A percentile compares a stretch with the other conserved stretches of the same genome.
phyloP scores from a whole-genome alignment of 331 rosid genomes.

The Arachis monticola region DNA sequence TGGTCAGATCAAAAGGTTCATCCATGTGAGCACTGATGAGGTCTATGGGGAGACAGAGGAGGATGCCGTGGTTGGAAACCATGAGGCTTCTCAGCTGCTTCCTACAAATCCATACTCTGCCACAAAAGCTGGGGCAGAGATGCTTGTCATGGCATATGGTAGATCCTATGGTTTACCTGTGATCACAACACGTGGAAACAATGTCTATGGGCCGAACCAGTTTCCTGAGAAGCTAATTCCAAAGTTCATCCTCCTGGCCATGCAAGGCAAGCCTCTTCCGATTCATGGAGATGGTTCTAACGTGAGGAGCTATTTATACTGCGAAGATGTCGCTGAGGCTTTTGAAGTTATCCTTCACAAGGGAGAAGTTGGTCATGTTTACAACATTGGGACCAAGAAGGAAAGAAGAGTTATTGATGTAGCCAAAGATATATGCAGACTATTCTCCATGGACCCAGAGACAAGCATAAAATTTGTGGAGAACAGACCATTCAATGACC shows the following conservation, averaged over 20 bases:
- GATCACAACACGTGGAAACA: slow-evolving; percentile 70
- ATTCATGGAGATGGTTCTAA: slow-evolving; percentile 77
- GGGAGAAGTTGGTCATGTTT: slow-evolving; percentile 78
- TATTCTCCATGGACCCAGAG: slow-evolving; percentile 53
- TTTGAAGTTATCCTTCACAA: slow-evolving; percentile 68
- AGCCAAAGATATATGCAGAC: slow-evolving; percentile 62
- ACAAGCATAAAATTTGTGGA: slow-evolving; percentile 60
- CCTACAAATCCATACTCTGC: slow-evolving; percentile 78
- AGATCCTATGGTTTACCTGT: slow-evolving; percentile 72
- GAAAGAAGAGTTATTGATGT: slow-evolving; percentile 76
- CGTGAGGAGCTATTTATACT: slow-evolving; percentile 69
- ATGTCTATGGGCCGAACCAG: slow-evolving; percentile 70
- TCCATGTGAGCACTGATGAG: slow-evolving; percentile 93
- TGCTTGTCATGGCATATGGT: slow-evolving; percentile 79
- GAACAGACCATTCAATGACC: slow-evolving; percentile 71
- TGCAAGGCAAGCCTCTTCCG: slow-evolving; percentile 71
- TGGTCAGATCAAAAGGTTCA: slow-evolving; percentile 83
- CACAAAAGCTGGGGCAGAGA: slow-evolving; percentile 74
- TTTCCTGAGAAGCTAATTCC: slow-evolving; percentile 72
- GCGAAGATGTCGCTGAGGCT: slow-evolving; percentile 78
- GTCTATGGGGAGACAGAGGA: slow-evolving; percentile 93
- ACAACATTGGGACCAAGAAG: slow-evolving; percentile 65
- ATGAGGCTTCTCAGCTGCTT: slow-evolving; percentile 87
- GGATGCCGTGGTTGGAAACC: slow-evolving; percentile 88
- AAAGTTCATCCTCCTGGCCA: slow-evolving; percentile 66